A percentile compares a stretch with the other conserved stretches of the same genome.
phyloP scores from a whole-genome alignment of 1,139 yeast species.

The Pichia sp. region DNA sequence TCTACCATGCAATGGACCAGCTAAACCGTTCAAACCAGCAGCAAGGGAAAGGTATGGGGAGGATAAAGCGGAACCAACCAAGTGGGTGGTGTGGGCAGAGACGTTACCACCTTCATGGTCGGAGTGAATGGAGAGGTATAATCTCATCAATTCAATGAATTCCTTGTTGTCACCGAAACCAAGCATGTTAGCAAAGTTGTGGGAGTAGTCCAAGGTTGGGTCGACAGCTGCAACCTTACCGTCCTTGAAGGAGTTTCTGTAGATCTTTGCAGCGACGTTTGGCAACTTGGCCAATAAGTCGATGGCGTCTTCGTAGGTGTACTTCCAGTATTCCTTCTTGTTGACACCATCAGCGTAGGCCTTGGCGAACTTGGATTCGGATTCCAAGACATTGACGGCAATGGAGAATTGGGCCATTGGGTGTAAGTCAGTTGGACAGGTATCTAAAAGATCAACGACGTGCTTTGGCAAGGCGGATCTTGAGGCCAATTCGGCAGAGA shows the following conservation, averaged over 20 bases:
- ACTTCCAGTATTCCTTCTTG: slow-evolving; percentile 88
- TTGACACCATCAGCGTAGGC: slow-evolving; percentile 87
- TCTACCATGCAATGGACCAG: slow-evolving; percentile 97
- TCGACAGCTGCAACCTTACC: slow-evolving; percentile 75
- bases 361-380: slow-evolving; percentile 84
- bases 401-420: slow-evolving; percentile 98
- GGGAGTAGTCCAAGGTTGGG: slow-evolving; percentile 81
- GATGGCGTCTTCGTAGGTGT: slow-evolving; percentile 85
- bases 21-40: slow-evolving; percentile 94
- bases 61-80: slow-evolving; percentile 92
- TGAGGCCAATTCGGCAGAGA: slow-evolving; percentile 80
- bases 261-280: slow-evolving; percentile 87
- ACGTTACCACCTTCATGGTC: slow-evolving; percentile 99
- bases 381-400: slow-evolving; percentile 87
- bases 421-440: slow-evolving; percentile 81
- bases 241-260: slow-evolving; percentile 84
- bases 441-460: slow-evolving; percentile 75
- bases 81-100: slow-evolving; percentile 94
- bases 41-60: slow-evolving; percentile 91
- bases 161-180: slow-evolving; percentile 78
- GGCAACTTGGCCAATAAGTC: slow-evolving; percentile 90
- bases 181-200: slow-evolving; percentile 78
- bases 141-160: slow-evolving; percentile 86
- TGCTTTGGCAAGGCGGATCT: slow-evolving; percentile 83
- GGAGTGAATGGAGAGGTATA: slow-evolving; percentile 90